Evolutionary conservation across 768 basidiomycete genomes (phyloP).

Genomic region (Mycena kentingensis): DNA sequence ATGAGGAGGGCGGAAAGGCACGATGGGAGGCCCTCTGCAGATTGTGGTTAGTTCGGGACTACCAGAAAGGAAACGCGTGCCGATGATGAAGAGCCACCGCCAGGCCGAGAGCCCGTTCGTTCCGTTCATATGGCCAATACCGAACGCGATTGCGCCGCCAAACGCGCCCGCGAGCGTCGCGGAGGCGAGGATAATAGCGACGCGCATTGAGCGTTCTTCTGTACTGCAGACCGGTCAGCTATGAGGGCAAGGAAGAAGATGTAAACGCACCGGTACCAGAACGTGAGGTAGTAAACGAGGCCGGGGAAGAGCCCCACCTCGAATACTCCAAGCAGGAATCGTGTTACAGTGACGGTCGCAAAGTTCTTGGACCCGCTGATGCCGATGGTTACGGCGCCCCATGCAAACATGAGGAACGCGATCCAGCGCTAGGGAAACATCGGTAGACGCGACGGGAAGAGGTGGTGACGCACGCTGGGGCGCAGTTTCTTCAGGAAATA

Average conservation of each 20-base stretch:
- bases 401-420: slow-evolving; percentile 40
- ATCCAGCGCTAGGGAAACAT: slow-evolving; percentile 34
- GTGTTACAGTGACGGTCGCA: slow-evolving; percentile 40
- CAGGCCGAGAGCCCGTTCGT: slow-evolving; percentile 24
- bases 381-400: slow-evolving; percentile 41
- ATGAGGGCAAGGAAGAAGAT: slow-evolving; percentile 11
- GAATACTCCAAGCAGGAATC: slow-evolving; percentile 46
- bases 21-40: slow-evolving; percentile 49
- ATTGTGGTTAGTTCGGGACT: slow-evolving; percentile 26
- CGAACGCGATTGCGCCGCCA: slow-evolving; percentile 38
- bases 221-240: neutral
- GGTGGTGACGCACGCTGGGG: slow-evolving; percentile 24
- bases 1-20: slow-evolving; percentile 36
- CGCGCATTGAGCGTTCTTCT: slow-evolving; percentile 22
- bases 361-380: slow-evolving; percentile 39
- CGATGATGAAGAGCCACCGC: slow-evolving; percentile 30
- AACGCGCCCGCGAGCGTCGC: slow-evolving; percentile 39
- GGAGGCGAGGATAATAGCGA: slow-evolving; percentile 33
- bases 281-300: slow-evolving; percentile 44
- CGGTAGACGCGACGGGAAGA: neutral
- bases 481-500: slow-evolving; percentile 39
- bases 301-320: slow-evolving; percentile 48
- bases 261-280: slow-evolving; percentile 39
- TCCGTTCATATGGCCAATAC: slow-evolving; percentile 32
- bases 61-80: slow-evolving; percentile 17